phyloP scores from a whole-genome alignment of 108 stramenopile species.

The Fistulifera pelliculosa region DNA sequence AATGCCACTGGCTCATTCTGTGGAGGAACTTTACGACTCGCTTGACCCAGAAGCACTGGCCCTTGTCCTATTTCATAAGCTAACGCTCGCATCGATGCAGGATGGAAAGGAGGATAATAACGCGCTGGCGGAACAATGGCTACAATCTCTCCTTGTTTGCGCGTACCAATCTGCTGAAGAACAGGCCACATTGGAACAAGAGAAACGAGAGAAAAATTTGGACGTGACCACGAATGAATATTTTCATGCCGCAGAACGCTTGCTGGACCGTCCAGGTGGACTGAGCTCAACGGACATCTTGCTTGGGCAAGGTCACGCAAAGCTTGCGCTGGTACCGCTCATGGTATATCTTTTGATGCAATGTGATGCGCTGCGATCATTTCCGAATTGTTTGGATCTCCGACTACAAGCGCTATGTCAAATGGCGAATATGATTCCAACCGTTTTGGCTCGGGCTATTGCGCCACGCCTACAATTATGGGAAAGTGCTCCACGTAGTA shows the following conservation, averaged over 20 bases:
- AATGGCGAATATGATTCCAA: constrained; percentile 43
- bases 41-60: constrained; percentile 47
- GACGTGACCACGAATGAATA: neutral
- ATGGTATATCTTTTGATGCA: constrained; percentile 36
- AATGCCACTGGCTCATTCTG: constrained; percentile 23
- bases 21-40: constrained; percentile 27
- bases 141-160: constrained; percentile 24
- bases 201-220: neutral
- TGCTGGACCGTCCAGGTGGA: constrained; percentile 26
- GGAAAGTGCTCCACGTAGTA: constrained; percentile 2
- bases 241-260: constrained; percentile 27
- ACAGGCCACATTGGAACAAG: constrained; percentile 2
- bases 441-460: constrained; percentile 22
- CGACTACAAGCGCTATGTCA: constrained; percentile 29
- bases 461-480: constrained; percentile 41
- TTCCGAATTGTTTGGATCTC: constrained; percentile 29
- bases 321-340: constrained; percentile 18
- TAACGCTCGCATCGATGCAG: constrained; percentile 21
- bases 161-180: constrained; percentile 37
- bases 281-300: constrained; percentile 26
- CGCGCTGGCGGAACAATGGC: constrained; percentile 26
- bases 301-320: constrained; percentile 42
- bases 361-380: constrained; percentile 39
- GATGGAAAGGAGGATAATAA: constrained; percentile 23
- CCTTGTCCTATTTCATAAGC: constrained; percentile 37